Base-by-base conservation (phyloP, 2,329 filamentous ascomycete species). In the Zopfia rhizophila region DNA sequence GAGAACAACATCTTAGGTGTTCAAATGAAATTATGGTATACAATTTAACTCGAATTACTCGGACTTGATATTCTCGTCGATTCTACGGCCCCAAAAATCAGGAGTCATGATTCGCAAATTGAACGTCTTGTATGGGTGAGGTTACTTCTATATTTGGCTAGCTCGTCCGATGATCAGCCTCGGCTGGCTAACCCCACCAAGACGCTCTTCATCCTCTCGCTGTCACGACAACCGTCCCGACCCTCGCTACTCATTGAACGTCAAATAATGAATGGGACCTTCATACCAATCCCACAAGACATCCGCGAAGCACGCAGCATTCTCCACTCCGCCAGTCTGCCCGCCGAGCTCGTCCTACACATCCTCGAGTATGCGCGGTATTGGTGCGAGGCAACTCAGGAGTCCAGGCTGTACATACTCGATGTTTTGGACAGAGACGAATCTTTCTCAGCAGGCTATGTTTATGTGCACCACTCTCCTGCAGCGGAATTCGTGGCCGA, bases 311-410 rank as follows among this genome's bases (percentile, higher is more conserved):
- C 29, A 12, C 27, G 43, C 22, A 31, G 47, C 18, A 38, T 55
- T 13, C 31, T 56, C 17, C 30, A 37, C 16, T 45, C 30, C 8
- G 41, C 48, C 19, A 38, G 38, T 18, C 42, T 59, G 13, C 56
- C 50, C 6, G 53, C 39, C 17, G 51, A 59, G 40, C 43, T 58
- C 12, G 19, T 44, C 38, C 48, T 60, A 3, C 21, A 37, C n/a
- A 53, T 58, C 13, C 30, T 57, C 13, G 43, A 60, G 16, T n/a
- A 48, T 25, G 55, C 50, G 10, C 52, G 38, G 7, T 61, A 60
- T 41, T 61, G 45, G 45, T 25, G 45, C 14, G 37, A 53, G n/a
- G 6, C 13, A 11, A 23, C 24, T 5, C 19, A 12, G 11, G 27
- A 30, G n/a, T 35, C 13, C 17, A 35, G n/a, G n/a, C 18, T 14